Conservation (phyloP, 2,329 filamentous ascomycete genomes). For the Lasiodiplodia sp. region DNA sequence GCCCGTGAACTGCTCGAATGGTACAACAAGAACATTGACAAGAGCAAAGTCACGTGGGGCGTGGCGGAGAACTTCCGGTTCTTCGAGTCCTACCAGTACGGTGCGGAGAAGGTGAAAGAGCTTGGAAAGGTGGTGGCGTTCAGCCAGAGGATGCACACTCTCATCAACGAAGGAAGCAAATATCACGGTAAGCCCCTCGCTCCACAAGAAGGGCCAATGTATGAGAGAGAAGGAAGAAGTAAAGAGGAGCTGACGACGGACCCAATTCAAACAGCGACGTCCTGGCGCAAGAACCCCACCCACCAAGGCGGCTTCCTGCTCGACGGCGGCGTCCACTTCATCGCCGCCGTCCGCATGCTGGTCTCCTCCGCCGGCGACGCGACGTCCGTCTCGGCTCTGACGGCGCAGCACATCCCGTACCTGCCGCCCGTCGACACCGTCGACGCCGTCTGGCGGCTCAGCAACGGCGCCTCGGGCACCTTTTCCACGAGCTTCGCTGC, state of each 20-base stretch:
- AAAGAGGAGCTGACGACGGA: neutral
- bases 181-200: constrained; percentile 49
- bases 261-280: constrained; percentile 48
- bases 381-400: constrained; percentile 61
- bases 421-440: constrained; percentile 73
- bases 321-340: constrained; percentile 77
- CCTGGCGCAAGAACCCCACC: constrained; percentile 72
- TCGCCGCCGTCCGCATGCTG: constrained; percentile 68
- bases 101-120: constrained; percentile 56
- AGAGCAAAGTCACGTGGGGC: constrained; percentile 44
- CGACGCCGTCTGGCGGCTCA: constrained; percentile 59
- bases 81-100: constrained; percentile 62
- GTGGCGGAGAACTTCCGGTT: constrained; percentile 77
- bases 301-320: constrained; percentile 80
- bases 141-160: constrained; percentile 53
- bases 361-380: constrained; percentile 54
- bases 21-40: constrained; percentile 41
- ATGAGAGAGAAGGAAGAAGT: neutral
- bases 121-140: constrained; percentile 66
- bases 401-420: constrained; percentile 61
- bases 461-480: constrained; percentile 63
- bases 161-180: constrained; percentile 60
- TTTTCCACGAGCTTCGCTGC: constrained; percentile 67
- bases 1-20: constrained; percentile 56
- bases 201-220: neutral